phyloP scores from a whole-genome alignment of 2,329 filamentous ascomycete genomes.

The Rugonectria rugulosa region DNA sequence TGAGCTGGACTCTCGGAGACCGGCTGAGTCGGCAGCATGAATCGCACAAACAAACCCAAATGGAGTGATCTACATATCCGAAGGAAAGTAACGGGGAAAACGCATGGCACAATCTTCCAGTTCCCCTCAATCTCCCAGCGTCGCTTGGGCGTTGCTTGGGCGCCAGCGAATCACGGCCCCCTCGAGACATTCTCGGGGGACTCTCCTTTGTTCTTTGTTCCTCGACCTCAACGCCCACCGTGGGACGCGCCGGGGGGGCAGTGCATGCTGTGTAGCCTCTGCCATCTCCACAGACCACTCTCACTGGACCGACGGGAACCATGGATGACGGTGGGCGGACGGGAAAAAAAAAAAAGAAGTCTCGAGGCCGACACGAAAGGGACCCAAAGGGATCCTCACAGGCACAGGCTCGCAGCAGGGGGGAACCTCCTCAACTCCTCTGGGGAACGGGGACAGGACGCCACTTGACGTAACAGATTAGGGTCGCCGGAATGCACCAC shows the following conservation, averaged over 20 bases:
- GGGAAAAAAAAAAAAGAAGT: no score
- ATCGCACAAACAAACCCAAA: not conserved
- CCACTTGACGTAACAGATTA: not conserved
- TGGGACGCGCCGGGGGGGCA: not conserved
- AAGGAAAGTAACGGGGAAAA: not conserved
- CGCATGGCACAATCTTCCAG: not conserved
- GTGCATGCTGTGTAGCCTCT: not conserved
- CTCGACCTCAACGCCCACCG: not conserved
- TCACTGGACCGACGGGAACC: not conserved
- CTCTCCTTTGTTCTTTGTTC: not conserved
- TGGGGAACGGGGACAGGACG: no score
- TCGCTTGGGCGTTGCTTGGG: not conserved
- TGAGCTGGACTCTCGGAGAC: no score
- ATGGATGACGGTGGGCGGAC: not conserved
- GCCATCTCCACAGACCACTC: not conserved
- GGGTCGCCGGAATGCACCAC: not conserved
- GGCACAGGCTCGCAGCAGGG: no score
- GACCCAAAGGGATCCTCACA: no score
- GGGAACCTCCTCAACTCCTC: no score
- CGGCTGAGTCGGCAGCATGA: conserved; percentile 9
- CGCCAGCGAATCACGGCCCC: not conserved
- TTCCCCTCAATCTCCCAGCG: not conserved
- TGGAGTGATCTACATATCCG: not conserved
- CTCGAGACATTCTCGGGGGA: not conserved
- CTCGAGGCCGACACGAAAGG: no score